Conservation (phyloP, 192 early-diverging fungal species). For the Kappamyces sp. region DNA sequence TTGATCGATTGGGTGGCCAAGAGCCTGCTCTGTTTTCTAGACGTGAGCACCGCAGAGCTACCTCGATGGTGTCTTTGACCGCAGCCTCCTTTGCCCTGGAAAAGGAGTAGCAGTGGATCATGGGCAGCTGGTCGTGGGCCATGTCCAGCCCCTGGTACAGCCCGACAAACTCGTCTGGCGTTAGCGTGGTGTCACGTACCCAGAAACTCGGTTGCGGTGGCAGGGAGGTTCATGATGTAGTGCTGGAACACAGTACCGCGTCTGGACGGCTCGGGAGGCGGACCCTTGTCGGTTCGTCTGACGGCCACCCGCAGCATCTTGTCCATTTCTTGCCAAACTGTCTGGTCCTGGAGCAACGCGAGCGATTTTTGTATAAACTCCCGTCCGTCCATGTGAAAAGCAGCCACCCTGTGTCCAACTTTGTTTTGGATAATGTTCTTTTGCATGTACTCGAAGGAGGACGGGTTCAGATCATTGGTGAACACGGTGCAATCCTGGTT, state of each 20-base stretch:
- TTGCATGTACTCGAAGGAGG: slow-evolving; percentile 69
- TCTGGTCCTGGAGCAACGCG: not conserved
- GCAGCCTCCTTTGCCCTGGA: slow-evolving; percentile 65
- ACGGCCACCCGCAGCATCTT: slow-evolving; percentile 13
- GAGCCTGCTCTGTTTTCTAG: slow-evolving; percentile 45
- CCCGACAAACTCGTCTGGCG: slow-evolving; percentile 81
- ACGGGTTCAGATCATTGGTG: slow-evolving; percentile 97
- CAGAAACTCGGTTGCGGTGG: slow-evolving; percentile 92
- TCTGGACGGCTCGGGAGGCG: slow-evolving; percentile 7
- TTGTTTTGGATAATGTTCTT: slow-evolving; percentile 86
- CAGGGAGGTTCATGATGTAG: slow-evolving; percentile 98
- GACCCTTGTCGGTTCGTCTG: slow-evolving; percentile 3
- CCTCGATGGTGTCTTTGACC: slow-evolving; percentile 50
- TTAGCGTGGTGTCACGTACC: slow-evolving; percentile 35
- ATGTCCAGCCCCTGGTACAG: slow-evolving; percentile 53
- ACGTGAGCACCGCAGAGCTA: slow-evolving; percentile 15
- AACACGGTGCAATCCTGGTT: slow-evolving; percentile 73
- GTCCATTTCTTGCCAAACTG: not conserved
- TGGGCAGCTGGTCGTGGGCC: slow-evolving; percentile 55
- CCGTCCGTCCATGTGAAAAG: slow-evolving; percentile 88
- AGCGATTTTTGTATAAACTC: slow-evolving; percentile 81
- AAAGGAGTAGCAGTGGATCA: slow-evolving; percentile 95
- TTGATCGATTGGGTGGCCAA: slow-evolving; percentile 41
- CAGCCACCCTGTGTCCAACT: slow-evolving; percentile 54
- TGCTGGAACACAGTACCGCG: slow-evolving; percentile 71